Conservation (phyloP, 1,284 basidiomycete species). For the Cerrena zonata region DNA sequence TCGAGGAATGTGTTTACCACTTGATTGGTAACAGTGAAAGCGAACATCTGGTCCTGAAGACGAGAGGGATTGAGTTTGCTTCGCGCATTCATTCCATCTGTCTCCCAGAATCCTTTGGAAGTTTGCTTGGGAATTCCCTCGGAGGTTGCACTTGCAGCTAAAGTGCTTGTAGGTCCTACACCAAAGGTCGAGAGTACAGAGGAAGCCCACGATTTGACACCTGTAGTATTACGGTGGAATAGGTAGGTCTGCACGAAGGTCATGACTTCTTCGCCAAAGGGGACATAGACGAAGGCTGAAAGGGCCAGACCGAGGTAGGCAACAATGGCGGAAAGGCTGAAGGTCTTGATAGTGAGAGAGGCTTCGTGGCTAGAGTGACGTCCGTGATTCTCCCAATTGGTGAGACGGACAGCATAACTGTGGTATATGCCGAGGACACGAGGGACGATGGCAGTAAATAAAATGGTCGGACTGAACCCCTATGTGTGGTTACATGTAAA, state of each 20-base stretch:
- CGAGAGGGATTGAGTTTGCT: constrained; percentile 62
- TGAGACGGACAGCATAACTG: constrained; percentile 62
- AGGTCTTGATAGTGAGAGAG: constrained; percentile 87
- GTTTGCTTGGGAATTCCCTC: constrained; percentile 12
- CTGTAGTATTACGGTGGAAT: constrained; percentile 20
- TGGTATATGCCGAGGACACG: constrained; percentile 79
- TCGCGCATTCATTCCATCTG: constrained; percentile 42
- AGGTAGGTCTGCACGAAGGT: constrained; percentile 39
- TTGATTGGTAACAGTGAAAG: constrained; percentile 91
- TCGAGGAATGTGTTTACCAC: constrained; percentile 79
- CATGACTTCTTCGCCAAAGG: constrained; percentile 85
- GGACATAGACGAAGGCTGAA: constrained; percentile 87
- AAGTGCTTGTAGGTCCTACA: constrained; percentile 7
- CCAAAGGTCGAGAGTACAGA: constrained; percentile 18
- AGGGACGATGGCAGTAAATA: constrained; percentile 82
- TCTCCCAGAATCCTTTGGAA: constrained; percentile 43
- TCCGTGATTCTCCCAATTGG: constrained; percentile 87
- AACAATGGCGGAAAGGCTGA: constrained; percentile 82
- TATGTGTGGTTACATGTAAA: constrained; percentile 33
- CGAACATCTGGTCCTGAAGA: constrained; percentile 89
- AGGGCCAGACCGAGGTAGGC: constrained; percentile 83
- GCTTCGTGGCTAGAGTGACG: constrained; percentile 73
- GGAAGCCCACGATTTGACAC: constrained; percentile 17
- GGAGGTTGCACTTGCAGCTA: constrained; percentile 8
- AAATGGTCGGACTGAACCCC: constrained; percentile 77